These are phyloP conservation scores for Boletus eberwhitei DNA, from an alignment of 768 basidiomycete species.

Conservation along the genomic window DNA sequence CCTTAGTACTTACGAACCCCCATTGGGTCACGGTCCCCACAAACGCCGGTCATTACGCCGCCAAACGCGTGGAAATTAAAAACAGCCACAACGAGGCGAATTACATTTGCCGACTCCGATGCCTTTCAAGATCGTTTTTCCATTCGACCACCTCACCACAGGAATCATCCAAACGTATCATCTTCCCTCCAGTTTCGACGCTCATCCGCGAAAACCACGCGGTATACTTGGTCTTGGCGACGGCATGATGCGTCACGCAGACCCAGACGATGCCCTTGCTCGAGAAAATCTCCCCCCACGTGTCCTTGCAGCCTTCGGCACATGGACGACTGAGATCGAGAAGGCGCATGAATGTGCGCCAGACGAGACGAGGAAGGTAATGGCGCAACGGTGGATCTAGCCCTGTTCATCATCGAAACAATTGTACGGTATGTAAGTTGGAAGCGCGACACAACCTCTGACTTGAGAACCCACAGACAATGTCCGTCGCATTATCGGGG, in stretches of 20 bases:
- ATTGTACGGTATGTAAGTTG: not conserved
- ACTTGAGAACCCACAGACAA: slow-evolving; percentile 44
- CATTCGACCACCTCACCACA: slow-evolving; percentile 41
- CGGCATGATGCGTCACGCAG: slow-evolving; percentile 43
- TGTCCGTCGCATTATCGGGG: slow-evolving; percentile 42
- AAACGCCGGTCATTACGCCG: not conserved
- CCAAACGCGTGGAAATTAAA: not conserved
- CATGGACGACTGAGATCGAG: slow-evolving; percentile 39
- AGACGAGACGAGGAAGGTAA: slow-evolving; percentile 58
- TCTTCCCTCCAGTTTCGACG: slow-evolving; percentile 34
- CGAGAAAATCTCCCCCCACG: slow-evolving; percentile 40
- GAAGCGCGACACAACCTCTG: not conserved
- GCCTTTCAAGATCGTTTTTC: slow-evolving; percentile 24
- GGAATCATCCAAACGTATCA: slow-evolving; percentile 54
- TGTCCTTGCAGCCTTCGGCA: slow-evolving; percentile 49
- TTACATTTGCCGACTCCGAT: slow-evolving; percentile 8
- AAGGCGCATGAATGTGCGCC: slow-evolving; percentile 49
- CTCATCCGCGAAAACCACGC: slow-evolving; percentile 17
- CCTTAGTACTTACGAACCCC: too few species aligned
- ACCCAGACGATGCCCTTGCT: slow-evolving; percentile 48
- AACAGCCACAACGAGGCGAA: not conserved
- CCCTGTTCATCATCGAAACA: slow-evolving; percentile 40
- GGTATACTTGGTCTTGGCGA: slow-evolving; percentile 11
- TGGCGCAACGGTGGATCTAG: slow-evolving; percentile 59
- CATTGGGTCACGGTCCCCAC: not conserved